Conservation (phyloP, 2,329 filamentous ascomycete species). For the Fusarium chaquense region DNA sequence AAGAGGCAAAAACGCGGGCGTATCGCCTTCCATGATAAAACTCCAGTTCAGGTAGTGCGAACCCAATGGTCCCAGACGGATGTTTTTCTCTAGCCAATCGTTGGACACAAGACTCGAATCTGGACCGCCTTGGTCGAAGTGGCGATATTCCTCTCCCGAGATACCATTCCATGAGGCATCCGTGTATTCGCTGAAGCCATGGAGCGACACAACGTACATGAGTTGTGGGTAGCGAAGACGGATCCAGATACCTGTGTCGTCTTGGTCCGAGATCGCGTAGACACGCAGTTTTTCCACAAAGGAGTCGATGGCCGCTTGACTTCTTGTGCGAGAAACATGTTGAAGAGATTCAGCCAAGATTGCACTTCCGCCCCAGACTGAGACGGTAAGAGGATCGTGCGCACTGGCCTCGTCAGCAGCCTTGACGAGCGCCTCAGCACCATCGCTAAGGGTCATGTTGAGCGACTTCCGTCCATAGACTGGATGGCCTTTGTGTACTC, state of each 20-base stretch:
- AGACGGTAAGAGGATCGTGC: constrained; percentile 60
- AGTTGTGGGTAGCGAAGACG: constrained; percentile 64
- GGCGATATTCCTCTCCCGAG: constrained; percentile 8
- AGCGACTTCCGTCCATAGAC: constrained; percentile 43
- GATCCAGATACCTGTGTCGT: constrained; percentile 68
- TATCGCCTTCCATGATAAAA: constrained; percentile 29
- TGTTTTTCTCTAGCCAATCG: constrained; percentile 12
- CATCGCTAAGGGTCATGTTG: constrained; percentile 47
- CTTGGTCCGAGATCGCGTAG: constrained; percentile 70
- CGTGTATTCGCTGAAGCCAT: constrained; percentile 67
- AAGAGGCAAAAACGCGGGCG: constrained; percentile 3
- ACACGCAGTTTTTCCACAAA: constrained; percentile 60
- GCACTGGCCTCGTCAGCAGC: constrained; percentile 24
- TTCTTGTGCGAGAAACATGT: constrained; percentile 47
- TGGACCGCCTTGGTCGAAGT: constrained; percentile 23
- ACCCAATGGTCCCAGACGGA: constrained; percentile 10
- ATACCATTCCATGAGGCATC: constrained; percentile 68
- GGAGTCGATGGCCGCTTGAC: constrained; percentile 47
- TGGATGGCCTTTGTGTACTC: constrained; percentile 7
- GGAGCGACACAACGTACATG: constrained; percentile 66
- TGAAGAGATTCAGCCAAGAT: constrained; percentile 62
- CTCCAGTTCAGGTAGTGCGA: constrained; percentile 15
- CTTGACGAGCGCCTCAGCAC: constrained; percentile 56
- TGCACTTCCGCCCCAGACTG: constrained; percentile 66
- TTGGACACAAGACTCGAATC: constrained; percentile 5